Conservation (phyloP, 768 basidiomycete species). For the Serendipita sp. region DNA sequence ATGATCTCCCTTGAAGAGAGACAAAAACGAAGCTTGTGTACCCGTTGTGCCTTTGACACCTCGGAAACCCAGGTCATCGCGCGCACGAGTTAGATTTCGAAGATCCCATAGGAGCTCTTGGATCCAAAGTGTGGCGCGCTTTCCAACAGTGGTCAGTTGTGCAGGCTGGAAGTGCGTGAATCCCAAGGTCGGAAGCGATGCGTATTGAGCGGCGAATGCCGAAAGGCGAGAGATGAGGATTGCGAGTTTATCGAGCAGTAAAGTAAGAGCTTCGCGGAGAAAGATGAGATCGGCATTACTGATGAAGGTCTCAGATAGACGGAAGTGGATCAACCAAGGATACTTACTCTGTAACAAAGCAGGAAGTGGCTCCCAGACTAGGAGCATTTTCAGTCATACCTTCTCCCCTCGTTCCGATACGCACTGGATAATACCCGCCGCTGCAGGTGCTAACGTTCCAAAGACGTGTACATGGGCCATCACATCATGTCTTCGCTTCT, state of each 20-base stretch:
- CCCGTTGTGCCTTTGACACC: slow-evolving; percentile 99
- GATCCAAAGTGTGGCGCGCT: slow-evolving; percentile 91
- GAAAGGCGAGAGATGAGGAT: slow-evolving; percentile 80
- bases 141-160: slow-evolving; percentile 94
- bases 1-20: slow-evolving; percentile 90
- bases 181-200: slow-evolving; percentile 80
- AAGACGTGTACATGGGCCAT: slow-evolving; percentile 99
- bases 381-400: neutral
- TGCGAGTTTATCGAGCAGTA: slow-evolving; percentile 76
- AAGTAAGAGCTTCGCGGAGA: slow-evolving; percentile 67
- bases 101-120: slow-evolving; percentile 98
- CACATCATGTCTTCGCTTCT: slow-evolving; percentile 93
- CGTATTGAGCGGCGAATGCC: slow-evolving; percentile 67
- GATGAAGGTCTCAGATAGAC: slow-evolving; percentile 4
- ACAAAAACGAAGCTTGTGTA: slow-evolving; percentile 89
- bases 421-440: slow-evolving; percentile 90
- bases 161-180: slow-evolving; percentile 99
- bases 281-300: slow-evolving; percentile 99
- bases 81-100: slow-evolving; percentile 74
- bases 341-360: slow-evolving; percentile 93
- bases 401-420: slow-evolving; percentile 13
- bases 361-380: slow-evolving; percentile 91
- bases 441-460: slow-evolving; percentile 80
- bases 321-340: neutral
- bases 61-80: slow-evolving; percentile 87